phyloP scores from a whole-genome alignment of 1,284 basidiomycete species.

The Pisolithus thermaeus region DNA sequence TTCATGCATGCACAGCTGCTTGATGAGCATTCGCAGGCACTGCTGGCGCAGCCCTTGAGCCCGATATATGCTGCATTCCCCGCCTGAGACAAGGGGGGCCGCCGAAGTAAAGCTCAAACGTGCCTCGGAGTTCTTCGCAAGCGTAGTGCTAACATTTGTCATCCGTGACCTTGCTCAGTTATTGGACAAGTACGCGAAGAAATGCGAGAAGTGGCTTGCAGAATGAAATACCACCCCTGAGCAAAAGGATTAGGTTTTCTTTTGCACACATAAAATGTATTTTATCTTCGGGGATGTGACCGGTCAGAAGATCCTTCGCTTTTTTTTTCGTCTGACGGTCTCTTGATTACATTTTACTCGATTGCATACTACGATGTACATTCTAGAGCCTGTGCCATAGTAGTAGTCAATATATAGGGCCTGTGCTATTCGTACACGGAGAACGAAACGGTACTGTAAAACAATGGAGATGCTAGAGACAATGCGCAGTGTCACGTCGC shows the following conservation, averaged over 20 bases:
- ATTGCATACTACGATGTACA: constrained; percentile 18
- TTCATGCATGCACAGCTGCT: constrained; percentile 76
- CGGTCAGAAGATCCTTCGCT: constrained; percentile 26
- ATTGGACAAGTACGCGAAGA: constrained; percentile 89
- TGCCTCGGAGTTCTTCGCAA: constrained; percentile 86
- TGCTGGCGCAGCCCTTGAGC: constrained; percentile 58
- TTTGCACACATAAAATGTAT: constrained; percentile 30
- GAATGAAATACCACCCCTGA: constrained; percentile 40
- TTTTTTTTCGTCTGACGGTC: constrained; percentile 19
- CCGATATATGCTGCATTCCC: constrained; percentile 69
- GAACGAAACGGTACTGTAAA: not conserved
- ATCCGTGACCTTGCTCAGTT: constrained; percentile 79
- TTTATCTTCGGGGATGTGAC: constrained; percentile 36
- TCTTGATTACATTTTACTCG: constrained; percentile 8
- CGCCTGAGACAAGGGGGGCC: constrained; percentile 49
- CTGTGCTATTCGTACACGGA: not conserved
- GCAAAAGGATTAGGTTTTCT: constrained; percentile 23
- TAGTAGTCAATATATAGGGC: constrained; percentile 6
- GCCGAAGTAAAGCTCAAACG: constrained; percentile 76
- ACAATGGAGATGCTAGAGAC: not conserved
- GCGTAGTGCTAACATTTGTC: constrained; percentile 87
- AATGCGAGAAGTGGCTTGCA: constrained; percentile 82
- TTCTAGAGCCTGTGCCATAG: constrained; percentile 17
- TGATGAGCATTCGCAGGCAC: constrained; percentile 81
- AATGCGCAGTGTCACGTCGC: not conserved